Evolutionary conservation across 1,139 yeast genomes (phyloP), one percentile per base, ranked within the genome.

Genomic region (Candida sojae): DNA sequence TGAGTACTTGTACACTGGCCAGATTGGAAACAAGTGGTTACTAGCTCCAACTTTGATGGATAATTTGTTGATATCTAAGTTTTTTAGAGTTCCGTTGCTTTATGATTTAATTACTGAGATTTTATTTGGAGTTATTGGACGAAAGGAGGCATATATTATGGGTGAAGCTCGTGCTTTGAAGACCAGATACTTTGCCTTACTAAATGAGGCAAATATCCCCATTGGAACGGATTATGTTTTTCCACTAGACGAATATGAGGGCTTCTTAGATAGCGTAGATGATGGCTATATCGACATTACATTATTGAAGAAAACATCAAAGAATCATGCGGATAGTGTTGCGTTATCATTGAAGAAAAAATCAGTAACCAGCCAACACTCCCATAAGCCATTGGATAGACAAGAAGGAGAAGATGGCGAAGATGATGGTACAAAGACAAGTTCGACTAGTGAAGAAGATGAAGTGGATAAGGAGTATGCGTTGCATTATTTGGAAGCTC

Each of bases 1-100:
- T 39, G 93, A 87, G 58, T 87, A 82, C 62, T 71, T 87, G 51
- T 86, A 84, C 58, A 86, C 92, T 6, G 95, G 93, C 1, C 91
- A 86, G 63, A 80, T 87, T 32, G 90, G 89, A 32, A 82, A 84
- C 50, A 84, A 80, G 56, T 86, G 92, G 92, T 66, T 76, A 11
- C 65, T 86, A 33, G 71, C 79, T 2, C 92, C 92, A 0, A 83
- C 88, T 0, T 79, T 88, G 0, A 71, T 85, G 48, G 91, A 86
- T 54, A 74, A 83, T 46, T 70, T 86, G 55, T 66, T 82, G 29
- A 73, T 85, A 56, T 78, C 90, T 1, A 83, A 84, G 55, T 75
- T 80, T 51, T 85, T 82, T 58, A 83, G 82, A 52, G 77, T 87
- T 17, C 92, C 92, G 1, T 66, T 86, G 48, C 67, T 87, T 34